These are phyloP conservation scores for Gigaspora rosea DNA, from an alignment of 192 early-diverging fungal genomes.

Conservation along the genomic window DNA sequence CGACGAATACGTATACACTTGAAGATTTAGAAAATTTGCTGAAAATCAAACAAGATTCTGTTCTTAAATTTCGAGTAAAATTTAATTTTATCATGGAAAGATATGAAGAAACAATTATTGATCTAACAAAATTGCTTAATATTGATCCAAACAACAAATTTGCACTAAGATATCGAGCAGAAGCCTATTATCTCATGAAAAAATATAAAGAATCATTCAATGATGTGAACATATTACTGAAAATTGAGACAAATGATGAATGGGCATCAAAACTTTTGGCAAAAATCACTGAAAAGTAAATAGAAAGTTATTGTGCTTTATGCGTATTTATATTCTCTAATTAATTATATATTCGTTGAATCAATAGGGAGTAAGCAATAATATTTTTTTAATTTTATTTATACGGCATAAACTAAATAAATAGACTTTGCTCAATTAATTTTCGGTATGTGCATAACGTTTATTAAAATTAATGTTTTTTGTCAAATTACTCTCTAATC, in stretches of 20 bases:
- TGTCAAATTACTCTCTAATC: too few species aligned
- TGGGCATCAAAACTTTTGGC: background rate
- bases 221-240: slow-evolving; percentile 10
- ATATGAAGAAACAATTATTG: background rate
- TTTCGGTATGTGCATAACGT: too few species aligned
- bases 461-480: too few species aligned
- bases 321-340: too few species aligned
- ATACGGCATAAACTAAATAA: too few species aligned
- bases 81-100: background rate
- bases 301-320: too few species aligned
- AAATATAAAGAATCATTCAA: background rate
- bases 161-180: background rate
- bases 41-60: background rate
- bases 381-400: too few species aligned
- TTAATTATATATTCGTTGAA: too few species aligned
- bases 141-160: background rate
- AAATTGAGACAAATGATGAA: slow-evolving; percentile 3
- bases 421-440: too few species aligned
- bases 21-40: background rate
- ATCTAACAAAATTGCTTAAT: background rate
- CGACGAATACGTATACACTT: background rate
- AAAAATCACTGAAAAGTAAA: too few species aligned
- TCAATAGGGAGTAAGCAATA: too few species aligned
- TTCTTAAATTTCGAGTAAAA: background rate
- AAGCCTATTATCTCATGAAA: background rate